A percentile compares a stretch with the other conserved stretches of the same genome.
Evolutionary conservation across 108 stramenopile species (phyloP).

Genomic region (Cyclotella atomus): DNA sequence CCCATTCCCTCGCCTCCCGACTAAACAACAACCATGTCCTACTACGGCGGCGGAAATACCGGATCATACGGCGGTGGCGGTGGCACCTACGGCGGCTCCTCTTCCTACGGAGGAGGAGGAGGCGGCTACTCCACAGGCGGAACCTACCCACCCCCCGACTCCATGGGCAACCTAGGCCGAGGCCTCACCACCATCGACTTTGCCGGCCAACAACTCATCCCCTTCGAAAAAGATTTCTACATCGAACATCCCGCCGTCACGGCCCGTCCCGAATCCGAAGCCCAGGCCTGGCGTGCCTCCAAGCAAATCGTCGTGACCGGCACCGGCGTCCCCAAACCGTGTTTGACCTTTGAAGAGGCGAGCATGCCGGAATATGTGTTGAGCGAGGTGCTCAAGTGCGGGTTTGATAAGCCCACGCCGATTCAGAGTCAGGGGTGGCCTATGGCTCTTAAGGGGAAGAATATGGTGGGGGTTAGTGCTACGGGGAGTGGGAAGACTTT

Average conservation of each 20-base stretch:
- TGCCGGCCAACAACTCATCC: slow-evolving; percentile 77
- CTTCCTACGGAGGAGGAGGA: not conserved
- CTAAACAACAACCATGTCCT: slow-evolving; percentile 5
- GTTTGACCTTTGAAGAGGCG: slow-evolving; percentile 94
- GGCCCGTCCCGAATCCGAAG: slow-evolving; percentile 82
- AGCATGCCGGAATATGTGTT: slow-evolving; percentile 97
- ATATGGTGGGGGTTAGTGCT: slow-evolving; percentile 96
- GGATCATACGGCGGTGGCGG: slow-evolving; percentile 6
- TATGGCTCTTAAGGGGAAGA: slow-evolving; percentile 97
- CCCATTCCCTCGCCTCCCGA: too few relatives aligned
- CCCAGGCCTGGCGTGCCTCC: slow-evolving; percentile 86
- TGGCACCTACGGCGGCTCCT: not conserved
- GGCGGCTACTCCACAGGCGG: slow-evolving; percentile 18
- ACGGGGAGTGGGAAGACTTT: slow-evolving; percentile 97
- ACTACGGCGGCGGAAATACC: slow-evolving; percentile 5
- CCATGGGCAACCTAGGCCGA: slow-evolving; percentile 71
- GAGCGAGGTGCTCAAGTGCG: slow-evolving; percentile 92
- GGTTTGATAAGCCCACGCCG: slow-evolving; percentile 96
- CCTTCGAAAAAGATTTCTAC: slow-evolving; percentile 99
- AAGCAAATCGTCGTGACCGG: slow-evolving; percentile 89
- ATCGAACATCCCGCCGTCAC: slow-evolving; percentile 98
- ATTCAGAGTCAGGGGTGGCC: slow-evolving; percentile 99
- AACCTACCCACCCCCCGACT: slow-evolving; percentile 32
- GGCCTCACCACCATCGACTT: slow-evolving; percentile 82
- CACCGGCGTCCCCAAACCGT: slow-evolving; percentile 95